phyloP scores from a whole-genome alignment of 2,329 filamentous ascomycete genomes.

The Capronia coronata region DNA sequence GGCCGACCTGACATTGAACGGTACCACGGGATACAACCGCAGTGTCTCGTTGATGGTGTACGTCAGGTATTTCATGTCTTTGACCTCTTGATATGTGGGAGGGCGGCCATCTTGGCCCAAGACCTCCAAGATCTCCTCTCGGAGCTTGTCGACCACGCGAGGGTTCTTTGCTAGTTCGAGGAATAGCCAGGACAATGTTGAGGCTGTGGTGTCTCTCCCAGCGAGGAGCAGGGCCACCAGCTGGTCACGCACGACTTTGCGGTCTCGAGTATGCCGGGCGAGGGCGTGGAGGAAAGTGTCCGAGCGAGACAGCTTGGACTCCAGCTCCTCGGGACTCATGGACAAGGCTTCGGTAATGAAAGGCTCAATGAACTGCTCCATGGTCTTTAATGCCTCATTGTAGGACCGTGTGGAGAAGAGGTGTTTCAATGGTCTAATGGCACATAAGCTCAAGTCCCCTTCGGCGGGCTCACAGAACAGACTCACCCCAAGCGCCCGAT shows the following conservation, averaged over 20 bases:
- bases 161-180: conserved; percentile 75
- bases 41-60: conserved; percentile 69
- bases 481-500: conserved; percentile 56
- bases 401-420: conserved; percentile 62
- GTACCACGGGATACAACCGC: conserved; percentile 69
- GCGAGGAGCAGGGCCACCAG: conserved; percentile 75
- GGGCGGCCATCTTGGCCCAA: conserved; percentile 54
- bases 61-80: conserved; percentile 75
- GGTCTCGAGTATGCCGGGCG: conserved; percentile 65
- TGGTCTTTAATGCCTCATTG: conserved; percentile 56
- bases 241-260: conserved; percentile 69
- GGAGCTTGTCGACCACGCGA: conserved; percentile 58
- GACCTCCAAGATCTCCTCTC: conserved; percentile 61
- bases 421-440: conserved; percentile 50
- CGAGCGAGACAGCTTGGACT: conserved; percentile 60
- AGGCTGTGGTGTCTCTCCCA: conserved; percentile 76
- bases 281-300: conserved; percentile 85
- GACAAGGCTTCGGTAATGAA: conserved; percentile 70
- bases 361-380: conserved; percentile 69
- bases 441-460: background rate
- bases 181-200: conserved; percentile 70
- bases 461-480: background rate
- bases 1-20: conserved; percentile 69
- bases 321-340: conserved; percentile 64
- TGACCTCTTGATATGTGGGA: conserved; percentile 69